phyloP scores from a whole-genome alignment of 2,329 filamentous ascomycete genomes.

The Cryphonectria radicalis region DNA sequence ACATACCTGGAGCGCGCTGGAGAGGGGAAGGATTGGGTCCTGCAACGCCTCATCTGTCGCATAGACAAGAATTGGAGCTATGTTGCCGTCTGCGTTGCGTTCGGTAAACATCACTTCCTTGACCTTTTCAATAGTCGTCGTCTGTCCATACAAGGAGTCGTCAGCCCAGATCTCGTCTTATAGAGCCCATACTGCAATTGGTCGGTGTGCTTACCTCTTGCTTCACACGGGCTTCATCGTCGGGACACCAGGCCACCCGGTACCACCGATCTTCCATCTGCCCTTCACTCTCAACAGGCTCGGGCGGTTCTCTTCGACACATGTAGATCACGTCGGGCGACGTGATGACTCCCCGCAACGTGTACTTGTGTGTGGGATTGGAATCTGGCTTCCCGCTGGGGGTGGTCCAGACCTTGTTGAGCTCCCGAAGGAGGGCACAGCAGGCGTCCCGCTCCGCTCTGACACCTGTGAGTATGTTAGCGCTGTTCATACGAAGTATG shows the following conservation, averaged over 20 bases:
- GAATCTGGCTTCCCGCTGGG: slow-evolving; percentile 31
- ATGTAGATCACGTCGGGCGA: slow-evolving; percentile 36
- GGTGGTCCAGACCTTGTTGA: slow-evolving; percentile 20
- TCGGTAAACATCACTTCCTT: slow-evolving; percentile 32
- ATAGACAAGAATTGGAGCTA: slow-evolving; percentile 38
- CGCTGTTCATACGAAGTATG: no score
- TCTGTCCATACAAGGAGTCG: slow-evolving; percentile 17
- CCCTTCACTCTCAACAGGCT: slow-evolving; percentile 30
- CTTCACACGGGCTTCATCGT: slow-evolving; percentile 30
- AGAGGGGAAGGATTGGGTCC: slow-evolving; percentile 32
- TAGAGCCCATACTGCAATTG: neutral
- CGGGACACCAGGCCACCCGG: slow-evolving; percentile 32
- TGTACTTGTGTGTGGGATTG: slow-evolving; percentile 37
- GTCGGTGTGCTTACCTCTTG: slow-evolving; percentile 28
- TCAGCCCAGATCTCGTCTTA: slow-evolving; percentile 4
- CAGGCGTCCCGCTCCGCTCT: slow-evolving; percentile 22
- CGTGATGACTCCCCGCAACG: slow-evolving; percentile 38
- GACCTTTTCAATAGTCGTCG: slow-evolving; percentile 31
- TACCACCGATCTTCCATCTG: slow-evolving; percentile 38
- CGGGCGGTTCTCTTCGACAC: slow-evolving; percentile 33
- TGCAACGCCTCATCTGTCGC: slow-evolving; percentile 38
- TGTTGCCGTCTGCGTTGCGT: slow-evolving; percentile 22
- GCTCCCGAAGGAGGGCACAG: slow-evolving; percentile 19
- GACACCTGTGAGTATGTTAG: slow-evolving; percentile 24
- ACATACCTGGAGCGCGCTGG: slow-evolving; percentile 34